phyloP scores from a whole-genome alignment of 176 grass and related monocot species.

The Eleusine coracana region DNA sequence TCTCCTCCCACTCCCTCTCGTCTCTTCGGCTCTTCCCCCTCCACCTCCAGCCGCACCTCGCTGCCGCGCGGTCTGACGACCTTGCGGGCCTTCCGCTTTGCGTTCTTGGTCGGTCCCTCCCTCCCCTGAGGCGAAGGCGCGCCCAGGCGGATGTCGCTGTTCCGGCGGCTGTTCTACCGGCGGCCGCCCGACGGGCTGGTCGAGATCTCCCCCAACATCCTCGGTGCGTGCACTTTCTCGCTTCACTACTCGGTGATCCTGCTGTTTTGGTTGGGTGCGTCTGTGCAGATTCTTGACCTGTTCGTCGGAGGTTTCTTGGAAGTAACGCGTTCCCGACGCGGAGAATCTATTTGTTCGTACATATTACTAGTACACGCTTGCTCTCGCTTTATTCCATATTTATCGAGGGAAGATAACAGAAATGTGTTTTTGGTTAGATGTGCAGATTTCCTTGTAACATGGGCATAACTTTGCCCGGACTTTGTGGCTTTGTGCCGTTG shows the following conservation, averaged over 20 bases:
- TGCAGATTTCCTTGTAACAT: slow-evolving; percentile 5
- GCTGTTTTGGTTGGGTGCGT: neutral
- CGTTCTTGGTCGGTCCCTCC: neutral
- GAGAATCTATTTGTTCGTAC: neutral
- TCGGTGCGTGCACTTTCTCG: slow-evolving; percentile 48
- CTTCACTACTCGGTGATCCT: neutral
- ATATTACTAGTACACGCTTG: neutral
- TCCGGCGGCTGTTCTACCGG: slow-evolving; percentile 89
- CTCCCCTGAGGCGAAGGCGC: neutral
- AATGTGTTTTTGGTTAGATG: neutral
- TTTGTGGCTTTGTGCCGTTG: slow-evolving; percentile 16
- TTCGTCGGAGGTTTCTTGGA: slow-evolving; percentile 31
- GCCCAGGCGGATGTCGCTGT: slow-evolving; percentile 62
- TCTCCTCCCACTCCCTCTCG: neutral
- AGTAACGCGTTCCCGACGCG: slow-evolving; percentile 15
- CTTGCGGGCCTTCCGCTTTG: neutral
- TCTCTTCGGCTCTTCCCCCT: neutral
- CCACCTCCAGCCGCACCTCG: neutral
- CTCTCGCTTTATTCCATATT: neutral
- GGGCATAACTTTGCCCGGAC: slow-evolving; percentile 6
- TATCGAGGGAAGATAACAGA: neutral
- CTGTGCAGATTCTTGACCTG: neutral
- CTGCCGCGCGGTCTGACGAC: slow-evolving; percentile 4
- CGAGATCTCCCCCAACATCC: slow-evolving; percentile 84
- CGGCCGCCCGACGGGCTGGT: slow-evolving; percentile 78